Percentiles rank a stretch among this genome's conserved stretches.
Conservation (phyloP, 139 green algal species). For the Nannochloris sp. region DNA sequence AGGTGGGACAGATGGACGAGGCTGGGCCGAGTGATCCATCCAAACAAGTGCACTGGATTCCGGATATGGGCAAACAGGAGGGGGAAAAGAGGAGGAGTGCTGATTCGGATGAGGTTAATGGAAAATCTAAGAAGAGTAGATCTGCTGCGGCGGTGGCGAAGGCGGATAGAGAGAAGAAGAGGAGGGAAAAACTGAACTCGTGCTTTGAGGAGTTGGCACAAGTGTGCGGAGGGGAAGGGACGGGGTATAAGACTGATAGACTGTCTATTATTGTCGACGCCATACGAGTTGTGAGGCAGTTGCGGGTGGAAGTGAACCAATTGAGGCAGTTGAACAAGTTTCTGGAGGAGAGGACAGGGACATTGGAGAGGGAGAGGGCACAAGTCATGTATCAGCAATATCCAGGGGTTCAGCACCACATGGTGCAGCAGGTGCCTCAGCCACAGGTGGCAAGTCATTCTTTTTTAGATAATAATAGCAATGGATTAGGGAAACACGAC, state of each 20-base stretch:
- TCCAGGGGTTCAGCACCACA: background rate
- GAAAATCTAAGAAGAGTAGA: constrained; percentile 9
- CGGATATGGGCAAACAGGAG: background rate
- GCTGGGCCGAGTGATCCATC: background rate
- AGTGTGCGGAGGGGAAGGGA: constrained; percentile 33
- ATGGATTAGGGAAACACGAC: too few relatives aligned
- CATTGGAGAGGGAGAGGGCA: constrained; percentile 14
- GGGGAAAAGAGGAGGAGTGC: background rate
- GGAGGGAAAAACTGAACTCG: constrained; percentile 42
- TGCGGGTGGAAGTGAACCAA: constrained; percentile 49
- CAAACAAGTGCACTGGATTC: background rate
- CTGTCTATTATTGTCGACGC: constrained; percentile 42
- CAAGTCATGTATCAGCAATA: constrained; percentile 30
- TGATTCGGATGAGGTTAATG: background rate
- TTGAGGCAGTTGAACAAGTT: constrained; percentile 55
- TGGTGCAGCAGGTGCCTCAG: constrained; percentile 21
- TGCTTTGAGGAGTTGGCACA: constrained; percentile 43
- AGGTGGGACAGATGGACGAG: background rate
- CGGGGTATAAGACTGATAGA: constrained; percentile 36
- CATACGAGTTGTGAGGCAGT: constrained; percentile 33
- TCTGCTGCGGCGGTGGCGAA: constrained; percentile 24
- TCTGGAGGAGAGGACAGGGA: constrained; percentile 26
- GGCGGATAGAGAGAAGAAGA: constrained; percentile 30
- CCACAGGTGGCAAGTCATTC: background rate
- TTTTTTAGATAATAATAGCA: background rate